Percentiles rank a stretch among this genome's conserved stretches.
Conservation (phyloP, 139 green algal species). For the Haematococcus lacustris region DNA sequence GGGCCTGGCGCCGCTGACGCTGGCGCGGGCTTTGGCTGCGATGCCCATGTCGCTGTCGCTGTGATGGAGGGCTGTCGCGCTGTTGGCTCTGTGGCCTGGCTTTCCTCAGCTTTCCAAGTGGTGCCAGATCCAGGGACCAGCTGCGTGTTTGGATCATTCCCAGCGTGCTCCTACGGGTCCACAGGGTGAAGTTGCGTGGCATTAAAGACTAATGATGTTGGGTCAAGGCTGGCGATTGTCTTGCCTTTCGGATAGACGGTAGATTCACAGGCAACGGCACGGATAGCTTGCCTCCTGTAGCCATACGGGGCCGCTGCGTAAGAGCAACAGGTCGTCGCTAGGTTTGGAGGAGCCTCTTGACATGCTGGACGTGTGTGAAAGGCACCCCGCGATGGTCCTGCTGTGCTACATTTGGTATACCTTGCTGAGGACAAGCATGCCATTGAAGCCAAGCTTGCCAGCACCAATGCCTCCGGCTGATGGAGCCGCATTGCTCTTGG, state of each 20-base stretch:
- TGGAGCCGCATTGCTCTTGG: slow-evolving; percentile 4
- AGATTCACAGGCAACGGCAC: slow-evolving; percentile 78
- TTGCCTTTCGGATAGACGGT: slow-evolving; percentile 67
- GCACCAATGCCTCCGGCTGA: slow-evolving; percentile 2
- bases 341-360: neutral
- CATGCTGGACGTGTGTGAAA: neutral
- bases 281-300: slow-evolving; percentile 50
- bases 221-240: neutral
- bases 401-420: neutral
- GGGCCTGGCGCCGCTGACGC: neutral
- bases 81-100: slow-evolving; percentile 8
- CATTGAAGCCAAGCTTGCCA: slow-evolving; percentile 19
- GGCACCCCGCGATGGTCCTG: neutral
- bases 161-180: slow-evolving; percentile 60
- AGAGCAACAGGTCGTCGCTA: neutral
- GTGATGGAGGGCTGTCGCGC: slow-evolving; percentile 26
- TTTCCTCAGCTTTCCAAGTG: slow-evolving; percentile 38
- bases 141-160: slow-evolving; percentile 64
- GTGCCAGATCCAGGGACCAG: slow-evolving; percentile 50
- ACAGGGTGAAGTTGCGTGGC: too few relatives aligned
- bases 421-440: slow-evolving; percentile 43
- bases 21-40: slow-evolving; percentile 9
- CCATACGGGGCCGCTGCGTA: slow-evolving; percentile 38
- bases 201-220: too few relatives aligned
- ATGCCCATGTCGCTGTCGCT: slow-evolving; percentile 53